Percentiles rank a stretch among this genome's conserved stretches.
phyloP scores from a whole-genome alignment of 768 basidiomycete genomes.

The Termitomyces heimii region DNA sequence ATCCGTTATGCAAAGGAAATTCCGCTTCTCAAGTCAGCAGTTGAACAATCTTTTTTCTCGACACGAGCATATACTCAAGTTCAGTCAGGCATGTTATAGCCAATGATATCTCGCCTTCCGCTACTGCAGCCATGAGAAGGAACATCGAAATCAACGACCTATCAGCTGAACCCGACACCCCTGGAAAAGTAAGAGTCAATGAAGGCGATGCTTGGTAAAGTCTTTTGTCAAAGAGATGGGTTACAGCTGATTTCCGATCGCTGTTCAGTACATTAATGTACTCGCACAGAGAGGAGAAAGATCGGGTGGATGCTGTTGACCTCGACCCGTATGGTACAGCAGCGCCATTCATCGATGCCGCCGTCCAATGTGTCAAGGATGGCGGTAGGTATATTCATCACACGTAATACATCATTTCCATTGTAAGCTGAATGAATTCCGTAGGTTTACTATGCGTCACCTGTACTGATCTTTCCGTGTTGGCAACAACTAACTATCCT shows the following conservation, averaged over 20 bases:
- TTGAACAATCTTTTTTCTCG: background rate
- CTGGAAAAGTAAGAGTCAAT: slow-evolving; percentile 68
- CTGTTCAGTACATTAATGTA: slow-evolving; percentile 79
- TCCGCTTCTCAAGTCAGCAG: slow-evolving; percentile 72
- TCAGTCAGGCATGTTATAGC: slow-evolving; percentile 78
- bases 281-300: slow-evolving; percentile 64
- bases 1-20: slow-evolving; percentile 99
- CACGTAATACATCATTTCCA: background rate
- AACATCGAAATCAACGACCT: slow-evolving; percentile 84
- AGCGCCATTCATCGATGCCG: slow-evolving; percentile 93
- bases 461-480: slow-evolving; percentile 91
- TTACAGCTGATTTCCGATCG: background rate
- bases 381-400: slow-evolving; percentile 53
- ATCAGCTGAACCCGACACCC: slow-evolving; percentile 21
- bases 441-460: slow-evolving; percentile 89
- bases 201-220: slow-evolving; percentile 91
- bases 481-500: slow-evolving; percentile 90
- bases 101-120: slow-evolving; percentile 84
- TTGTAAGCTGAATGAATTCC: background rate
- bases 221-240: slow-evolving; percentile 9
- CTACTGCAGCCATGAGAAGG: slow-evolving; percentile 77
- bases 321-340: slow-evolving; percentile 98
- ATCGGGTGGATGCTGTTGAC: slow-evolving; percentile 91
- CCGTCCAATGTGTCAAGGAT: slow-evolving; percentile 83
- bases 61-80: background rate